Evolutionary conservation across 768 basidiomycete genomes (phyloP).

Genomic region (Gelatoporia subvermispora): DNA sequence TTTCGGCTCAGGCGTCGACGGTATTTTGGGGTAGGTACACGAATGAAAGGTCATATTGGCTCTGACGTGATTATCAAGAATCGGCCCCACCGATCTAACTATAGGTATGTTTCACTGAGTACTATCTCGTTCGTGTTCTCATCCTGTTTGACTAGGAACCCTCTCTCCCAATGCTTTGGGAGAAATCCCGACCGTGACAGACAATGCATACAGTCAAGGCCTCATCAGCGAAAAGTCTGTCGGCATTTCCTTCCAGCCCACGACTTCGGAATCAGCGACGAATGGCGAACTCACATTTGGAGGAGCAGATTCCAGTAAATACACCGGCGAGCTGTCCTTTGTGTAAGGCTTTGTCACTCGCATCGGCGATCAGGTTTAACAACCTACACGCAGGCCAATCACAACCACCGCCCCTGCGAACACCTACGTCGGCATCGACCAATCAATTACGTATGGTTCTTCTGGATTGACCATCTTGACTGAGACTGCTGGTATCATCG

Average conservation of each 20-base stretch:
- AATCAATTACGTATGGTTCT: conserved; percentile 27
- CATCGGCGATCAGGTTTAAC: not conserved
- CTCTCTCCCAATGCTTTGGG: conserved; percentile 1
- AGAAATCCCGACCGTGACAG: conserved; percentile 39
- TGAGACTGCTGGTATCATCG: conserved; percentile 28
- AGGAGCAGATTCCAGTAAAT: conserved; percentile 27
- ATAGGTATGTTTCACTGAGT: conserved; percentile 19
- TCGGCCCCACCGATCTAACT: conserved; percentile 58
- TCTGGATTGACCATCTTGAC: conserved; percentile 20
- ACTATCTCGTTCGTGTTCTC: not conserved
- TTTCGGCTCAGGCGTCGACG: conserved; percentile 42
- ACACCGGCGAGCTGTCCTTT: conserved; percentile 26
- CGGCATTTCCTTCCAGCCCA: conserved; percentile 30
- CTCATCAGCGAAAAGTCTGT: conserved; percentile 22
- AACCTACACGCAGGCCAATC: conserved; percentile 18
- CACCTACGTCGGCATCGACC: conserved; percentile 30
- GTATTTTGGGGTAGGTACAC: conserved; percentile 51
- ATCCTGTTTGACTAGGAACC: not conserved
- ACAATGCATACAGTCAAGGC: conserved; percentile 28
- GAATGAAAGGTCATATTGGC: conserved; percentile 9
- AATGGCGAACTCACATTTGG: conserved; percentile 37
- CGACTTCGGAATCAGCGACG: conserved; percentile 16
- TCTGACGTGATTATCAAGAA: conserved; percentile 28
- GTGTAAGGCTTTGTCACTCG: conserved; percentile 12
- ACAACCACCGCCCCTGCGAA: conserved; percentile 29